These are phyloP conservation scores for Penicillium steckii DNA, from an alignment of 495 filamentous ascomycete species.

Conservation along the genomic window DNA sequence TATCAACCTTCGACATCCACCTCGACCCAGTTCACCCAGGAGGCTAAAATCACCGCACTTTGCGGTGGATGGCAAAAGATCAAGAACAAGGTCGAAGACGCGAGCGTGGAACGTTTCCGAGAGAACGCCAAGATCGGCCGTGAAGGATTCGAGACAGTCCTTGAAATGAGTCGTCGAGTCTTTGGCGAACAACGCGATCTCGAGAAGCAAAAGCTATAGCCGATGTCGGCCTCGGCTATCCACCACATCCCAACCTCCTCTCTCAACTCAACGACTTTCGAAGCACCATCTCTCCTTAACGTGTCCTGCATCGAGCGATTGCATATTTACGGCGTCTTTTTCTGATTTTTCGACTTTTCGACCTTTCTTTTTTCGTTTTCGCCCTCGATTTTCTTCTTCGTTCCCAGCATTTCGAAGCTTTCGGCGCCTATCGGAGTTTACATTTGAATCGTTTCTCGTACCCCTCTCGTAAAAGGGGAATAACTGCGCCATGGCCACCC, in stretches of 20 bases:
- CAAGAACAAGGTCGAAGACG: conserved; percentile 90
- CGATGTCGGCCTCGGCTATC: neutral
- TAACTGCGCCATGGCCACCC: conserved; percentile 12
- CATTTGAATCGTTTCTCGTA: conserved; percentile 8
- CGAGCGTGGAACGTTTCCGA: conserved; percentile 79
- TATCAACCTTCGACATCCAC: conserved; percentile 66
- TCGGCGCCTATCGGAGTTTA: conserved; percentile 30
- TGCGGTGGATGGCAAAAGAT: conserved; percentile 96
- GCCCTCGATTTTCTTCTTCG: conserved; percentile 12
- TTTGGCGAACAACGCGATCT: conserved; percentile 84
- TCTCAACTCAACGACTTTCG: neutral
- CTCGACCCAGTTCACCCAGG: conserved; percentile 79
- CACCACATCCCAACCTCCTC: neutral
- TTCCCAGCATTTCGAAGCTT: conserved; percentile 29
- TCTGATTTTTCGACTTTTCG: neutral
- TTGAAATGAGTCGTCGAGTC: conserved; percentile 89
- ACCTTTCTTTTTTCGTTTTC: neutral
- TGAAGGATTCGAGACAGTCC: conserved; percentile 90
- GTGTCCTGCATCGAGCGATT: conserved; percentile 32
- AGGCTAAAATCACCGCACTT: conserved; percentile 87
- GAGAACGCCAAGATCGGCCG: conserved; percentile 88
- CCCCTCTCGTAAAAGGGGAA: neutral
- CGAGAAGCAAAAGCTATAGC: conserved; percentile 38
- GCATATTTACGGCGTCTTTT: conserved; percentile 34
- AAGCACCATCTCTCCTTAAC: conserved; percentile 6